A percentile compares a stretch with the other conserved stretches of the same genome.
Evolutionary conservation across 2,329 filamentous ascomycete species (phyloP).

Genomic region (Colletotrichum tanaceti): DNA sequence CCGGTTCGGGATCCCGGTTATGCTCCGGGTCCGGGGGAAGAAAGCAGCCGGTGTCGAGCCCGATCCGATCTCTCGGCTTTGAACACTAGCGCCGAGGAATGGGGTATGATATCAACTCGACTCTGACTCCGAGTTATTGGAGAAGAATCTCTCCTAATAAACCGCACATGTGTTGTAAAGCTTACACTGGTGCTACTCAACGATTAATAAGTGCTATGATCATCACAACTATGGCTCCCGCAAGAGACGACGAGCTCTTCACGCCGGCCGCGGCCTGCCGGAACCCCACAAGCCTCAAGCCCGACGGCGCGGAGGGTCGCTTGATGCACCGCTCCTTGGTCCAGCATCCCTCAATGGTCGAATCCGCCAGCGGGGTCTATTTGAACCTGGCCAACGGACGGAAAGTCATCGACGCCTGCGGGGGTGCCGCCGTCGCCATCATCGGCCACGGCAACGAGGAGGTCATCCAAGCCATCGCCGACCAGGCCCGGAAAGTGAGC

Average conservation of each 20-base stretch:
- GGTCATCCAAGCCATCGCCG: constrained; percentile 47
- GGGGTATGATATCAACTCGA: background rate
- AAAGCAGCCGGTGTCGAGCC: background rate
- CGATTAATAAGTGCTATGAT: no score
- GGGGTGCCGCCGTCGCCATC: constrained; percentile 51
- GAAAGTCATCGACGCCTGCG: constrained; percentile 51
- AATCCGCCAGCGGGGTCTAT: constrained; percentile 55
- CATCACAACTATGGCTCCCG: constrained; percentile 38
- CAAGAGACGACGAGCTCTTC: constrained; percentile 35
- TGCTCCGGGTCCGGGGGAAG: background rate
- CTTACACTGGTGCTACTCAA: background rate
- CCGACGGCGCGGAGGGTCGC: constrained; percentile 27
- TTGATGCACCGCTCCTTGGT: constrained; percentile 52
- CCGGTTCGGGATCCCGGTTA: background rate
- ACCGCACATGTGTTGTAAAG: no score
- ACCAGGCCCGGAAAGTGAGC: constrained; percentile 46
- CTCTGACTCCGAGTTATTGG: background rate
- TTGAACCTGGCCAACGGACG: constrained; percentile 50
- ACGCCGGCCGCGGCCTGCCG: background rate
- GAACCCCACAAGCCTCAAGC: background rate
- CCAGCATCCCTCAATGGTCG: constrained; percentile 49
- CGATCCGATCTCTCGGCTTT: constrained; percentile 21
- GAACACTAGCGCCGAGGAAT: background rate
- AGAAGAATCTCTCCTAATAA: background rate
- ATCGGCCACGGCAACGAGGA: constrained; percentile 48